A percentile compares a stretch with the other conserved stretches of the same genome.
Evolutionary conservation across 495 filamentous ascomycete species (phyloP).

Genomic region (Tuber aestivum): DNA sequence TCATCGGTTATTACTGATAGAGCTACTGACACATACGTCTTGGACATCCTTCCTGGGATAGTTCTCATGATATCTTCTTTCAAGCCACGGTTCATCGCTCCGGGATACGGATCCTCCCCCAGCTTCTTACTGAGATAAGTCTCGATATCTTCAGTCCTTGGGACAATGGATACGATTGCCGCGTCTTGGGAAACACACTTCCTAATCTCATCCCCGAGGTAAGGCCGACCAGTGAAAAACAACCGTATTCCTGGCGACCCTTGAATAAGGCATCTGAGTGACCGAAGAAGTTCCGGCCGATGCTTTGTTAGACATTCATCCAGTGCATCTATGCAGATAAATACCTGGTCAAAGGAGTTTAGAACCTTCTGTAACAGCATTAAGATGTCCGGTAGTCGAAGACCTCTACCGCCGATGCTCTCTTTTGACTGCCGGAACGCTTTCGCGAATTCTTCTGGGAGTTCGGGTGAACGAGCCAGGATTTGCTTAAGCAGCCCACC

Average conservation of each 20-base stretch:
- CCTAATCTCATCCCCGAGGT: not conserved
- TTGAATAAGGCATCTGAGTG: not conserved
- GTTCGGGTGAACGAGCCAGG: not conserved
- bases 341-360: not conserved
- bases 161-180: not conserved
- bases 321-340: not conserved
- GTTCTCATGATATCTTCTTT: not conserved
- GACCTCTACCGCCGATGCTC: not conserved
- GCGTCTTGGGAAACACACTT: not conserved
- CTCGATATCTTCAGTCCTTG: not conserved
- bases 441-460: not conserved
- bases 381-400: not conserved
- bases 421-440: not conserved
- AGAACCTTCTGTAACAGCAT: not conserved
- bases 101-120: not conserved
- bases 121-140: not conserved
- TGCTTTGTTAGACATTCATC: not conserved
- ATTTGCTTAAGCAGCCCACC: conserved; percentile 1
- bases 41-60: not conserved
- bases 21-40: not conserved
- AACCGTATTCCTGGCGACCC: not conserved
- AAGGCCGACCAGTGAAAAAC: not conserved
- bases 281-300: not conserved
- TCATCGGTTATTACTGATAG: not conserved
- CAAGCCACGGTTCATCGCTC: not conserved